A percentile compares a stretch with the other conserved stretches of the same genome.
Evolutionary conservation across 108 stramenopile genomes (phyloP).

Genomic region (Cyclotella choctawhatcheeana): DNA sequence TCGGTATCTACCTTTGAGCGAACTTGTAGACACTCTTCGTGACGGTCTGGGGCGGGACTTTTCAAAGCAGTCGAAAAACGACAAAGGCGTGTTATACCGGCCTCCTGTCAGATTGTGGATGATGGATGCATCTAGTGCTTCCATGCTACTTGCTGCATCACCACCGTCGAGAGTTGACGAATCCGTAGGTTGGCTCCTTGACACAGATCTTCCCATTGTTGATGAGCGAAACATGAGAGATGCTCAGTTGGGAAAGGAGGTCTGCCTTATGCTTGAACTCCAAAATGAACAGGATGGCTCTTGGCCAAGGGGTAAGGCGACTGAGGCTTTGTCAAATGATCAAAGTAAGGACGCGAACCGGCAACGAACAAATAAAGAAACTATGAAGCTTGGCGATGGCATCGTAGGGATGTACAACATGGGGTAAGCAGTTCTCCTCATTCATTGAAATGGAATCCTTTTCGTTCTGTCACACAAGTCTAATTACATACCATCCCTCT

Average conservation of each 20-base stretch:
- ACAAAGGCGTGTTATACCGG: not conserved
- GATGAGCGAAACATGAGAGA: constrained; percentile 63
- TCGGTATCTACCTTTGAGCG: constrained; percentile 68
- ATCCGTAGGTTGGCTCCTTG: constrained; percentile 63
- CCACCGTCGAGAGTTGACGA: constrained; percentile 30
- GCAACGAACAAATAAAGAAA: constrained; percentile 27
- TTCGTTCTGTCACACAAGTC: too few species aligned
- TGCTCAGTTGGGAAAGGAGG: constrained; percentile 40
- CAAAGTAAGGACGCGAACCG: constrained; percentile 3
- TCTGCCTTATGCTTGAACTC: constrained; percentile 77
- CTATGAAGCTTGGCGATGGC: constrained; percentile 73
- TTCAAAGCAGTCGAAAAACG: constrained; percentile 38
- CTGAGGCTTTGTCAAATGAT: not conserved
- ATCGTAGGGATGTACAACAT: constrained; percentile 89
- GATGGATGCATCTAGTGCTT: constrained; percentile 43
- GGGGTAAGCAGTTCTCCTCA: constrained; percentile 56
- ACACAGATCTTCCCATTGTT: constrained; percentile 70
- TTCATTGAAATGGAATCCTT: too few species aligned
- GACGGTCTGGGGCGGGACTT: constrained; percentile 77
- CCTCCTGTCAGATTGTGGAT: constrained; percentile 67
- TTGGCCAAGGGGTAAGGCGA: constrained; percentile 69
- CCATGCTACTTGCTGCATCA: constrained; percentile 25
- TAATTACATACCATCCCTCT: too few species aligned
- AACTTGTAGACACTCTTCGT: constrained; percentile 70
- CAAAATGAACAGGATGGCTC: constrained; percentile 70